Conservation (phyloP, 129 eudicot species). For the Smallanthus sonchifolius region DNA sequence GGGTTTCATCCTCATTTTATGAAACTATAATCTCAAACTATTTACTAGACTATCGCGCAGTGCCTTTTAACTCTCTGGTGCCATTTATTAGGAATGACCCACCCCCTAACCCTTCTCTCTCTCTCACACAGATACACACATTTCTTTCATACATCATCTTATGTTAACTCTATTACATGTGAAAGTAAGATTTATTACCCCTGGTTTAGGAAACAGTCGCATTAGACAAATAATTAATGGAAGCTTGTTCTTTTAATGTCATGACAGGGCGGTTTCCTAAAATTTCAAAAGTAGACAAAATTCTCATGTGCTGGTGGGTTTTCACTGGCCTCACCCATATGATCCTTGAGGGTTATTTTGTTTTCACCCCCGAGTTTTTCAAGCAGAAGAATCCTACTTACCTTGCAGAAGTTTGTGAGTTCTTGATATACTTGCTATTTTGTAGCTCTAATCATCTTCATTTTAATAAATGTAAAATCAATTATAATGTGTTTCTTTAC, state of each 20-base stretch:
- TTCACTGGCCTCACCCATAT: conserved; percentile 89
- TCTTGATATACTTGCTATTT: background rate
- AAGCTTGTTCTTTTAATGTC: conserved; percentile 7
- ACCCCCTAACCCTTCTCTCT: background rate
- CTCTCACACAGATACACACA: background rate
- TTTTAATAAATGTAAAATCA: background rate
- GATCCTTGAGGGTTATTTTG: conserved; percentile 87
- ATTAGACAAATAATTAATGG: background rate
- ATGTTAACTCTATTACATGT: background rate
- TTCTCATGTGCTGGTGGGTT: conserved; percentile 97
- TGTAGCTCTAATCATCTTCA: background rate
- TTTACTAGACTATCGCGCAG: background rate
- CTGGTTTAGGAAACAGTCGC: background rate
- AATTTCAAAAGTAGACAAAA: conserved; percentile 55
- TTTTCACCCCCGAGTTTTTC: conserved; percentile 75
- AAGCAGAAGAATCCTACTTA: conserved; percentile 54
- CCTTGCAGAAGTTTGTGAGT: conserved; percentile 92
- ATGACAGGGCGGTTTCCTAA: conserved; percentile 53
- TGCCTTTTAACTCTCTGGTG: background rate
- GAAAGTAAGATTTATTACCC: background rate
- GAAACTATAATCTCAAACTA: background rate
- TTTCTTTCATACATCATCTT: background rate
- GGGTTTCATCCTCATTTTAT: background rate
- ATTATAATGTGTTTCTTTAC: background rate
- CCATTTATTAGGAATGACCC: background rate